These are phyloP conservation scores for Trichoderma oligosporum DNA, from an alignment of 2,329 filamentous ascomycete species.

Conservation along the genomic window DNA sequence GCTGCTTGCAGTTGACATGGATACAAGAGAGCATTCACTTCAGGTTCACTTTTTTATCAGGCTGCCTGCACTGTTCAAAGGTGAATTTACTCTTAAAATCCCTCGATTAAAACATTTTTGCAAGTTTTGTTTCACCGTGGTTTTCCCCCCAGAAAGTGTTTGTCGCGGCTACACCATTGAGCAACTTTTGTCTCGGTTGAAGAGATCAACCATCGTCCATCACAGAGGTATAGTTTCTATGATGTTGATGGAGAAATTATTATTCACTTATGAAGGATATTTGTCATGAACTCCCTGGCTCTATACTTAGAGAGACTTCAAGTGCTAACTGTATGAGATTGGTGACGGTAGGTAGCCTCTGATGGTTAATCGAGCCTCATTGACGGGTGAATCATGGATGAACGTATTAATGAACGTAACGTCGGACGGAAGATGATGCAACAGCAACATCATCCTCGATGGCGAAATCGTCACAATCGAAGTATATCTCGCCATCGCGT, in stretches of 20 bases:
- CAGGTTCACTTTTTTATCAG: neutral
- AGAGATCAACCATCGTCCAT: no score
- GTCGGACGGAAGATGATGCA: neutral
- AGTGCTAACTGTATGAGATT: neutral
- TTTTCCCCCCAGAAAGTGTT: no score
- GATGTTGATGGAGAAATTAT: no score
- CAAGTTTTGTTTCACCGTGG: no score
- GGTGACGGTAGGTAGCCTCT: no score
- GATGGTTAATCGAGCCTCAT: no score
- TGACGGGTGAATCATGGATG: no score
- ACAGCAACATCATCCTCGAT: neutral
- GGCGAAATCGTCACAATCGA: neutral
- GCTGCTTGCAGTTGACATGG: neutral
- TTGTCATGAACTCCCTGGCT: neutral
- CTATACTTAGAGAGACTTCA: no score
- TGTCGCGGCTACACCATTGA: no score
- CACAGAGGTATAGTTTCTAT: no score
- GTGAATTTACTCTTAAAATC: neutral
- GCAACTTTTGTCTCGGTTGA: no score
- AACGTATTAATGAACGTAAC: neutral
- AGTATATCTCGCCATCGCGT: neutral
- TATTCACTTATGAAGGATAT: neutral
- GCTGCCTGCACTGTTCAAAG: neutral
- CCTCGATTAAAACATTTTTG: no score
- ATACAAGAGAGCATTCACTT: neutral